phyloP scores from a whole-genome alignment of 2,329 filamentous ascomycete genomes.

The Chrysoporthe austroafricana region DNA sequence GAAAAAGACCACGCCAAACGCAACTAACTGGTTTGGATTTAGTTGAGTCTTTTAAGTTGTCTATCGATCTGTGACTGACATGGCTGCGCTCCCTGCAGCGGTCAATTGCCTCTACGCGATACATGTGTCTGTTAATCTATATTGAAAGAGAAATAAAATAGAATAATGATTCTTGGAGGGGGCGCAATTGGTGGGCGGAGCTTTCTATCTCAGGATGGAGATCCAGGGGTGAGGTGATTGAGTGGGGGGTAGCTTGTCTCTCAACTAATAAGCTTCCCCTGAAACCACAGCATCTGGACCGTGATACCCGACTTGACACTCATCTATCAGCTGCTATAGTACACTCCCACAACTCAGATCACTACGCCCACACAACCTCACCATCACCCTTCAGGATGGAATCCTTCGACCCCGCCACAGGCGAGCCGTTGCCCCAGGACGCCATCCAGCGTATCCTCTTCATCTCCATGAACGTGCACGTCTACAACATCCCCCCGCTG shows the following conservation, averaged over 20 bases:
- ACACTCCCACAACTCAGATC: background rate
- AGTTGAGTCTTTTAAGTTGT: no score
- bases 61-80: no score
- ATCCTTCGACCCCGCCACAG: constrained; percentile 72
- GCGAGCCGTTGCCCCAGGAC: constrained; percentile 67
- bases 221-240: background rate
- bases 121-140: no score
- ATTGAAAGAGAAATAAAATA: no score
- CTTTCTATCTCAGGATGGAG: background rate
- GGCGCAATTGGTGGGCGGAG: no score
- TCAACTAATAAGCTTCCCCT: background rate
- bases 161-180: no score
- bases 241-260: background rate
- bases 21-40: no score
- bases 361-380: background rate
- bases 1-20: no score
- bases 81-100: background rate
- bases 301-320: background rate
- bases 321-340: background rate
- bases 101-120: background rate
- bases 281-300: background rate
- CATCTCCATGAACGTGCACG: constrained; percentile 73
- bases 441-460: constrained; percentile 87
- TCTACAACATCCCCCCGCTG: constrained; percentile 86
- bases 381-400: constrained; percentile 52